Base-by-base conservation (phyloP, 352 stramenopile species). In the Phytophthora nicotianae region DNA sequence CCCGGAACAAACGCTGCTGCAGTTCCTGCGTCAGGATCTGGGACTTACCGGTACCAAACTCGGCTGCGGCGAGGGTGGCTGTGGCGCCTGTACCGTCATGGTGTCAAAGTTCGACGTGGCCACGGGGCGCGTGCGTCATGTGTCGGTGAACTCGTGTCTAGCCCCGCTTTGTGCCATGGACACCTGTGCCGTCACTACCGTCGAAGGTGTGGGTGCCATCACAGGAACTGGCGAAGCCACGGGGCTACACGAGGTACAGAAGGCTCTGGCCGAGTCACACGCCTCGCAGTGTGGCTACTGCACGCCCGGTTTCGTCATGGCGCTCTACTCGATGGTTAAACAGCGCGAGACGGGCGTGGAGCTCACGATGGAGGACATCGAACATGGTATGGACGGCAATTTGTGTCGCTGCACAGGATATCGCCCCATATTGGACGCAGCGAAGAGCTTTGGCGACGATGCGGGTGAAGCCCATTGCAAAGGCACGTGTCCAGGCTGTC, bases 71-170 rank as follows among this genome's bases (percentile, higher is more conserved):
- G 96, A 99, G 64, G 97, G 97, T 33, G 97, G 97, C 29, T 99
- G 97, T 58, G 97, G 97, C 37, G 97, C 97, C 13, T 99, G 97
- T 66, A 99, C 93, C 6, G 95, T 99, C 43, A 97, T 98, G 77
- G 72, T 98, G 9, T 93, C 86, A 35, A 79, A 77, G 43, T 86
- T 83, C 38, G 77, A 93, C 58, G 57, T 76, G 7, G 50, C 64
- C 23, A 54, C 68, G 0, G 63, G 78, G 8, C 62, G 67, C 20
- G 75, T 92, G 62, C 72, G 71, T 26, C 87, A 96, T 47, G 56
- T 83, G 33, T 87, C 88, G 2, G 87, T 97, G 20, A 98, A 98
- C 57, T 81, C 89, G 16, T 98, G 91, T 62, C 72, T 98, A 49
- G 75, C 83, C 21, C 89, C 89, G 4, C 58, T 97, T 8, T 93